Evolutionary conservation across 2,329 filamentous ascomycete genomes (phyloP).

Genomic region (Pseudogymnoascus sp.): DNA sequence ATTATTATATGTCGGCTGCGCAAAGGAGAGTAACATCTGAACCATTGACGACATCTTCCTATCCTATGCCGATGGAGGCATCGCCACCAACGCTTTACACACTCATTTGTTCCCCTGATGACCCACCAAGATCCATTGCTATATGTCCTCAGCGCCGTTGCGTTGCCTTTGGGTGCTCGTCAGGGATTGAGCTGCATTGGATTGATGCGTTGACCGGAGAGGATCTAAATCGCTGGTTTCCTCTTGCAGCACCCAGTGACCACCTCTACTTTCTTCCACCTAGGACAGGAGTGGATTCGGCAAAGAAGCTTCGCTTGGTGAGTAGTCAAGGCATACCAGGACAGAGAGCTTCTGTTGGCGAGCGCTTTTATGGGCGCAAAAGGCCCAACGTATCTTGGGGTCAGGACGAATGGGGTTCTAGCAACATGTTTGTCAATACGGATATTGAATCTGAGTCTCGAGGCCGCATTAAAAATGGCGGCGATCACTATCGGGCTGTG

Average conservation of each 20-base stretch:
- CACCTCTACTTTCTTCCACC: slow-evolving; percentile 52
- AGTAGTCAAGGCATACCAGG: slow-evolving; percentile 46
- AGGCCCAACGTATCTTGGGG: slow-evolving; percentile 23
- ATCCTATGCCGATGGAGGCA: slow-evolving; percentile 27
- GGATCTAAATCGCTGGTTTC: slow-evolving; percentile 46
- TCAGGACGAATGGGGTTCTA: background rate
- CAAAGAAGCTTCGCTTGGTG: slow-evolving; percentile 51
- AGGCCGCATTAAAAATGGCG: slow-evolving; percentile 19
- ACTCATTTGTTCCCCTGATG: slow-evolving; percentile 51
- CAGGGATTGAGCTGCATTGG: slow-evolving; percentile 56
- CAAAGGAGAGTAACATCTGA: background rate
- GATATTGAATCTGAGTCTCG: slow-evolving; percentile 15
- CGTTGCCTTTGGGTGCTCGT: slow-evolving; percentile 55
- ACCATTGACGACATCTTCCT: background rate
- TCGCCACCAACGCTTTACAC: slow-evolving; percentile 29
- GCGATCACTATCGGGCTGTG: slow-evolving; percentile 54
- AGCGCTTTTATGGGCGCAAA: slow-evolving; percentile 23
- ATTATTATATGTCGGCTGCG: background rate
- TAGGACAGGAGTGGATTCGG: slow-evolving; percentile 41
- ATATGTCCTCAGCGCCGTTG: slow-evolving; percentile 56
- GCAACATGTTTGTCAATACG: slow-evolving; percentile 13
- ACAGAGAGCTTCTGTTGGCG: slow-evolving; percentile 22
- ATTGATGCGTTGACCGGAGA: slow-evolving; percentile 38
- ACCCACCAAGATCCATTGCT: slow-evolving; percentile 55
- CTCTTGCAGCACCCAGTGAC: slow-evolving; percentile 44